Evolutionary conservation across 176 grass and related monocot genomes (phyloP).

Genomic region (Panicum miliaceum): DNA sequence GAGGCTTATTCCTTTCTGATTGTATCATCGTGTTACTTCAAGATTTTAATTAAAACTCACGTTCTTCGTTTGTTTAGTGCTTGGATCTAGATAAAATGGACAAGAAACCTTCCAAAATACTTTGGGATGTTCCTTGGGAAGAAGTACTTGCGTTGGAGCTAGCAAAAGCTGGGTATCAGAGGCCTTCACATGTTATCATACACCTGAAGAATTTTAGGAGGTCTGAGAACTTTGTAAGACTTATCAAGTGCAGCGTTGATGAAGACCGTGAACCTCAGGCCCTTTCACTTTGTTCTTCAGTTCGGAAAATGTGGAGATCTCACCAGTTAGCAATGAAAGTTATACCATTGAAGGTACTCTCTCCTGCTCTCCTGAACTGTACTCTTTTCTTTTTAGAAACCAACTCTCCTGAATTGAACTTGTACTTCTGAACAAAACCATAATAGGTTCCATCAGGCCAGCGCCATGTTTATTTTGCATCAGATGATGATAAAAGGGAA

Average conservation of each 20-base stretch:
- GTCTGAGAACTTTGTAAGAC: constrained; percentile 80
- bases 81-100: constrained; percentile 89
- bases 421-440: constrained; percentile 23
- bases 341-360: constrained; percentile 71
- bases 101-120: constrained; percentile 89
- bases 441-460: constrained; percentile 85
- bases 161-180: constrained; percentile 80
- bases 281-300: constrained; percentile 71
- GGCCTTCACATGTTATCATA: constrained; percentile 86
- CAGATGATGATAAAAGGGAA: constrained; percentile 71
- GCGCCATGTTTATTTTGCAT: constrained; percentile 68
- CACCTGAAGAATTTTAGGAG: constrained; percentile 92
- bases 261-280: constrained; percentile 74
- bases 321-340: constrained; percentile 69
- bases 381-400: neutral
- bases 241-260: constrained; percentile 72
- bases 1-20: constrained; percentile 37
- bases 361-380: neutral
- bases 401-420: constrained; percentile 13
- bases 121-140: constrained; percentile 96
- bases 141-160: constrained; percentile 89
- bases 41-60: constrained; percentile 15
- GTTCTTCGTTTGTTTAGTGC: constrained; percentile 56
- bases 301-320: constrained; percentile 91
- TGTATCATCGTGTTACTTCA: constrained; percentile 18